A percentile compares a stretch with the other conserved stretches of the same genome.
Evolutionary conservation across 306 rosid genomes (phyloP).

Genomic region (Rosa multiflora): DNA sequence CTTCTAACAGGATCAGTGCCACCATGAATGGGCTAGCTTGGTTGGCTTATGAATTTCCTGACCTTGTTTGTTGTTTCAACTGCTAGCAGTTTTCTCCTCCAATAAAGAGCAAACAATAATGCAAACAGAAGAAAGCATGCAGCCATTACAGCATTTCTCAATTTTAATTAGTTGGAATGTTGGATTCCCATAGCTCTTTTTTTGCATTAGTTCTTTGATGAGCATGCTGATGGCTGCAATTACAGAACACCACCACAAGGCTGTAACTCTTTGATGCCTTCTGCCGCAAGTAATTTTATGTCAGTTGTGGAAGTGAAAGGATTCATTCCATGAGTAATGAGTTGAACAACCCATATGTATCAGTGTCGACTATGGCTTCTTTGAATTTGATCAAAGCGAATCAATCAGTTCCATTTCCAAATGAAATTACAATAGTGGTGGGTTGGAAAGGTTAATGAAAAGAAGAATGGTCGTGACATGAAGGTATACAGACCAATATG

Average conservation of each 20-base stretch:
- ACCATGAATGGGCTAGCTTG: too few species aligned
- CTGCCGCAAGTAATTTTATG: conserved; percentile 40
- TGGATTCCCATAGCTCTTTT: too few species aligned
- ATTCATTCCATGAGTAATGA: conserved; percentile 34
- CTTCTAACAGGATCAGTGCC: too few species aligned
- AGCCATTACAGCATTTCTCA: too few species aligned
- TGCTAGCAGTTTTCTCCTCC: too few species aligned
- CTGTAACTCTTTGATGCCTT: conserved; percentile 26
- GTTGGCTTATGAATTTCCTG: too few species aligned
- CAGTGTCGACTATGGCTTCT: conserved; percentile 20
- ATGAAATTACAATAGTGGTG: neutral
- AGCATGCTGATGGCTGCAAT: too few species aligned
- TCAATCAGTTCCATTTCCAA: neutral
- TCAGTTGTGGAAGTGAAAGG: conserved; percentile 39
- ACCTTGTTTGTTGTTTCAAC: too few species aligned
- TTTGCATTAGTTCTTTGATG: too few species aligned
- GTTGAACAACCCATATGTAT: conserved; percentile 19
- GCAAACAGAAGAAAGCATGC: too few species aligned
- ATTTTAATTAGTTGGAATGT: too few species aligned
- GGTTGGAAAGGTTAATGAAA: neutral
- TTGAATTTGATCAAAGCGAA: conserved; percentile 35
- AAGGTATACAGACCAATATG: neutral
- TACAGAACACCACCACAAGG: conserved; percentile 1
- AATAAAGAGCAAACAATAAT: too few species aligned
- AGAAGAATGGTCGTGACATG: neutral